Evolutionary conservation across 2,329 filamentous ascomycete species (phyloP), one percentile per base, ranked within the genome.

Genomic region (Clarireedia monteithiana): DNA sequence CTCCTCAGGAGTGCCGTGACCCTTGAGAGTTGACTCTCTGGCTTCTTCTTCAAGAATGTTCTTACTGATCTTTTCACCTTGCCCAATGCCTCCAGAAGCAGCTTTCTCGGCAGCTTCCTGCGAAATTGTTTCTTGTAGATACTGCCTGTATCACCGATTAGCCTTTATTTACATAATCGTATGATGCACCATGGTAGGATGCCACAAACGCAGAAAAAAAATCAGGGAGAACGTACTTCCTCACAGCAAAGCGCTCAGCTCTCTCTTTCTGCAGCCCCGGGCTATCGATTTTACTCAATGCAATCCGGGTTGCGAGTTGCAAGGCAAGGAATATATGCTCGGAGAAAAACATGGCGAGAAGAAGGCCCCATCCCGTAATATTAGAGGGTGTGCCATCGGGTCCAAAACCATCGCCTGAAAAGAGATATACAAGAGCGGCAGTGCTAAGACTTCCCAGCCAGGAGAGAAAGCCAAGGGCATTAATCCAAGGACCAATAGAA

Each of bases 361-460:
- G 78, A 2, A 96, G 75, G 0, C 85, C 89, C 86, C 90, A 95
- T 14, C 78, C 85, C 56, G 83, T 85, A 66, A 96, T 87, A 48
- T 83, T 80, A 46, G 81, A 82, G 0, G 86, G 84, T 15, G 79
- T 79, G 40, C 87, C 87, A 53, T 81, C 78, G 0, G 82, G 80
- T 0, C 85, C 86, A 42, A 85, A 73, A 1, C 80, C 78, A 55
- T 85, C 78, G 51, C 84, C 83, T 62, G 82, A 86, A 75, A 96
- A 97, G 65, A 99, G 83, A 70, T 91, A 96, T 0, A 96, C 88
- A 48, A 97, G 82, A 0, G 91, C 90, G 0, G 91, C 84, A 55
- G 88, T 91, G 5, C 91, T 95, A 58, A 97, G 76, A 62, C 87
- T 94, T 42, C 94, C 94, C 24, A 96, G 76, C 94, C 94, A 97